Conservation (phyloP, 352 stramenopile species). For the Globisporangium apiculatum region DNA sequence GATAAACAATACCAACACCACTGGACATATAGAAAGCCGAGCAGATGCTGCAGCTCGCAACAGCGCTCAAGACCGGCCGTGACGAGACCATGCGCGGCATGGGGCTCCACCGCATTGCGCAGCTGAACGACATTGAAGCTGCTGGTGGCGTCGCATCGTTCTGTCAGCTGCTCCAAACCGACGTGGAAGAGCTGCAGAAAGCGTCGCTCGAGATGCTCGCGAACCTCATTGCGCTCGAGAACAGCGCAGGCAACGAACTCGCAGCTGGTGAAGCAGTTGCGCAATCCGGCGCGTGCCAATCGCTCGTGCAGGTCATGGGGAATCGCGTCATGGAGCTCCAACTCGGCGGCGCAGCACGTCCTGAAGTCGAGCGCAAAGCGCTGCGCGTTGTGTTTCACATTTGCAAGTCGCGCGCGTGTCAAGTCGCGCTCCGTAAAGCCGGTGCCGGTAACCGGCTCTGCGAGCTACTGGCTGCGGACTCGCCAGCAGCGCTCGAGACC, state of each 20-base stretch:
- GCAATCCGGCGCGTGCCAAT: conserved; percentile 42
- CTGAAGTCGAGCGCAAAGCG: conserved; percentile 63
- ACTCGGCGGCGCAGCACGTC: conserved; percentile 26
- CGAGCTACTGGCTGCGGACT: conserved; percentile 52
- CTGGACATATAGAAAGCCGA: conserved; percentile 40
- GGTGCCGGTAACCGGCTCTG: conserved; percentile 40
- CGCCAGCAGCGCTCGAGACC: conserved; percentile 36
- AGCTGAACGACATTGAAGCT: conserved; percentile 81
- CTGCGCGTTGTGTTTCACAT: conserved; percentile 73
- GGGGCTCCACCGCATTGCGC: conserved; percentile 62
- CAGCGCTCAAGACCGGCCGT: conserved; percentile 43
- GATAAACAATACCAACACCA: too few relatives aligned
- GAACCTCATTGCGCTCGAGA: conserved; percentile 71
- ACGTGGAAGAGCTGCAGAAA: conserved; percentile 48
- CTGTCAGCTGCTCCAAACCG: conserved; percentile 50
- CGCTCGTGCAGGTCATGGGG: conserved; percentile 57
- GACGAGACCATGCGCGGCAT: conserved; percentile 60
- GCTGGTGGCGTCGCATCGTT: conserved; percentile 71
- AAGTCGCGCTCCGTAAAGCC: conserved; percentile 59
- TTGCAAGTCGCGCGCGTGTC: conserved; percentile 50
- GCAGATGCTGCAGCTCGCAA: conserved; percentile 55
- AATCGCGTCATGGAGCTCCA: conserved; percentile 54
- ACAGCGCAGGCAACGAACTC: conserved; percentile 59
- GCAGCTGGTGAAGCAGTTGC: conserved; percentile 57
- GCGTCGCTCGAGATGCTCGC: conserved; percentile 63